Conservation (phyloP, 352 stramenopile genomes). For the Phytophthora niederhauseri region DNA sequence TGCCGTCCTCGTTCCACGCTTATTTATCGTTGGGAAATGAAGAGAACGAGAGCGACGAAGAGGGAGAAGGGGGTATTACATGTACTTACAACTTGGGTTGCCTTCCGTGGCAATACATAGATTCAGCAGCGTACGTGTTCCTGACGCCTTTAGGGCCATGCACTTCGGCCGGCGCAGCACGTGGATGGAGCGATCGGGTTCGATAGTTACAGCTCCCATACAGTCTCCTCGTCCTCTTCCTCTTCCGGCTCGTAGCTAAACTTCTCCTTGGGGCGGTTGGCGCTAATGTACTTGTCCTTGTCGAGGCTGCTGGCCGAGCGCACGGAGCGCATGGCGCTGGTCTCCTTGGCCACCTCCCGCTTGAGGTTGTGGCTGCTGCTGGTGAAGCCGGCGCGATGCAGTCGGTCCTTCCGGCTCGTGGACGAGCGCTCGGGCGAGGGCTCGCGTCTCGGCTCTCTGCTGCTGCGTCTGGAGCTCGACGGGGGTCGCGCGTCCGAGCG, state of each 20-base stretch:
- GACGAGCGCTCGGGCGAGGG: conserved; percentile 13
- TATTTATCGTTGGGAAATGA: conserved; percentile 23
- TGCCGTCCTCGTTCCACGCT: conserved; percentile 10
- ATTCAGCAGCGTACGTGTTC: conserved; percentile 18
- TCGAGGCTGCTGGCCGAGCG: conserved; percentile 26
- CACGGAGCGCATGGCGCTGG: conserved; percentile 27
- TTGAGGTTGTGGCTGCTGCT: conserved; percentile 30
- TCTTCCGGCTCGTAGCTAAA: conserved; percentile 25
- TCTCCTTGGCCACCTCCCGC: conserved; percentile 18
- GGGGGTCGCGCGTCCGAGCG: conserved; percentile 18
- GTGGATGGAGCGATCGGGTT: conserved; percentile 1
- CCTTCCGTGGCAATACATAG: conserved; percentile 13
- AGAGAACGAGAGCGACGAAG: conserved; percentile 1
- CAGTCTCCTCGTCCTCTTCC: conserved; percentile 34
- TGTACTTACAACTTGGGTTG: neutral
- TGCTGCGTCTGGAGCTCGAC: conserved; percentile 14
- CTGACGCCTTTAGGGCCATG: neutral
- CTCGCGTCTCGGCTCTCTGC: conserved; percentile 27
- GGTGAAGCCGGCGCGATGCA: conserved; percentile 31
- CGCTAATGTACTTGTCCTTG: conserved; percentile 8
- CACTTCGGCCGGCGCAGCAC: conserved; percentile 3
- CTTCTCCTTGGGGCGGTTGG: conserved; percentile 21
- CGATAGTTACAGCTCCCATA: conserved; percentile 40
- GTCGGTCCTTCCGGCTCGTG: conserved; percentile 18
- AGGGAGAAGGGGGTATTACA: neutral